These are phyloP conservation scores for Arabidopsis lyrata DNA, from an alignment of 441 rosid species.

Conservation along the genomic window DNA sequence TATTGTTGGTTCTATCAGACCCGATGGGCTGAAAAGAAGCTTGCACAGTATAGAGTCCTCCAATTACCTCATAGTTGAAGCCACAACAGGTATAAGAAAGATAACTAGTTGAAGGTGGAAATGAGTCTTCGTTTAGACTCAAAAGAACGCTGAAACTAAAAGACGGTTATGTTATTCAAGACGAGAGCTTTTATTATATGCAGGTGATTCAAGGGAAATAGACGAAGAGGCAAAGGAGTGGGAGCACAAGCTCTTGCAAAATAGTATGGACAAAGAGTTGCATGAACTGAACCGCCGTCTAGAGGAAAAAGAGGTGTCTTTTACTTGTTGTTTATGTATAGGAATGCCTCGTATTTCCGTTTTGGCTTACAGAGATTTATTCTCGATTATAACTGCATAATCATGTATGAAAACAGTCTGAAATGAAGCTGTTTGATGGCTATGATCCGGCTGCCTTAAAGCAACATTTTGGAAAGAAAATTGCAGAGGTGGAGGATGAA, in stretches of 20 bases:
- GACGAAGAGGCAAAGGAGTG: conserved; percentile 96
- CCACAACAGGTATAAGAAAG: conserved; percentile 59
- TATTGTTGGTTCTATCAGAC: conserved; percentile 62
- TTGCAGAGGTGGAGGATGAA: conserved; percentile 90
- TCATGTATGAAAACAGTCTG: conserved; percentile 66
- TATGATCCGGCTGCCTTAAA: conserved; percentile 75
- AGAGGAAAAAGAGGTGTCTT: conserved; percentile 93
- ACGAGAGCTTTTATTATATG: conserved; percentile 34
- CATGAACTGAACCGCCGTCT: conserved; percentile 86
- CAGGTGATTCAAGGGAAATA: conserved; percentile 79
- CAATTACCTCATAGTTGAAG: conserved; percentile 85
- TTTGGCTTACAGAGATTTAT: conserved; percentile 21
- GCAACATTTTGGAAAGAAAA: conserved; percentile 97
- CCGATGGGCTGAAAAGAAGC: conserved; percentile 85
- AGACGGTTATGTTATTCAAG: conserved; percentile 21
- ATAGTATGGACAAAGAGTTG: conserved; percentile 94
- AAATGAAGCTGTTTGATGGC: conserved; percentile 92
- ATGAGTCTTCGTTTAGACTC: neutral
- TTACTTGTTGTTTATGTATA: conserved; percentile 16
- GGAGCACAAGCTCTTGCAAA: conserved; percentile 94
- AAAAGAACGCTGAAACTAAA: conserved; percentile 14
- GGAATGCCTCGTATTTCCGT: neutral
- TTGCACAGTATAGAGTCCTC: conserved; percentile 79
- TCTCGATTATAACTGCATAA: conserved; percentile 13
- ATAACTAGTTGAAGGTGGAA: neutral